Base-by-base conservation (phyloP, 495 filamentous ascomycete genomes). In the Choiromyces venosus region DNA sequence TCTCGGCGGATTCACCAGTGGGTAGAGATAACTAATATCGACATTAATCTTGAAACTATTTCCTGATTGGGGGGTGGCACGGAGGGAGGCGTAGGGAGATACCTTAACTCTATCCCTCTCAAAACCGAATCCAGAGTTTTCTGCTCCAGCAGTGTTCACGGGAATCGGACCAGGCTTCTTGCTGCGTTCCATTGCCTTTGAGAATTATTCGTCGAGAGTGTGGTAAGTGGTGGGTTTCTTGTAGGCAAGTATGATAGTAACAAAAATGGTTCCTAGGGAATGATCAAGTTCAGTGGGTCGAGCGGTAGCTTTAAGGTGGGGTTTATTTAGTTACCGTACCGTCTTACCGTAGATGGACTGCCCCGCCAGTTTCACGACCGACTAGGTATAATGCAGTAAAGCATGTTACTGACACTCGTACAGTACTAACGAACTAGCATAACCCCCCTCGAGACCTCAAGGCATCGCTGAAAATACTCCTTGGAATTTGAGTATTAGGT, bases 1-100 rank as follows among this genome's bases (percentile, higher is more conserved):
- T 86, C 67, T 91, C 88, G 76, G 96, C 88, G 66, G 88, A 91
- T 82, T 98, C 93, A 75, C 96, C 95, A 91, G 74, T 98, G 85
- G 68, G 86, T 87, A 71, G 93, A 91, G 37, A 81, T 64, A 81
- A 67, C 79, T 76, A 65, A 29, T 76, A 37, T 36, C 21, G 88
- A 38, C 84, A 83, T 71, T 85, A 85, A 82, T 90, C 89, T 81
- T 90, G 87, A 70, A 87, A 81, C 12, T 87, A 85, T 82, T 93
- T 87, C 81, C 87, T 87, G 77, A 96, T 87, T 75, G 88, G 87
- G 14, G 92, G 87, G 86, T 2, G 89, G 84, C 21, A 83, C 84
- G 29, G 19, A 16, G 38, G 9, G 46, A n/a, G 16, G 46, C 7
- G 64, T 73, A 61, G 21, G 44, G 68, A 33, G 29, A n/a, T 68